phyloP scores from a whole-genome alignment of 2,329 filamentous ascomycete genomes.

The Venturia carpophila region DNA sequence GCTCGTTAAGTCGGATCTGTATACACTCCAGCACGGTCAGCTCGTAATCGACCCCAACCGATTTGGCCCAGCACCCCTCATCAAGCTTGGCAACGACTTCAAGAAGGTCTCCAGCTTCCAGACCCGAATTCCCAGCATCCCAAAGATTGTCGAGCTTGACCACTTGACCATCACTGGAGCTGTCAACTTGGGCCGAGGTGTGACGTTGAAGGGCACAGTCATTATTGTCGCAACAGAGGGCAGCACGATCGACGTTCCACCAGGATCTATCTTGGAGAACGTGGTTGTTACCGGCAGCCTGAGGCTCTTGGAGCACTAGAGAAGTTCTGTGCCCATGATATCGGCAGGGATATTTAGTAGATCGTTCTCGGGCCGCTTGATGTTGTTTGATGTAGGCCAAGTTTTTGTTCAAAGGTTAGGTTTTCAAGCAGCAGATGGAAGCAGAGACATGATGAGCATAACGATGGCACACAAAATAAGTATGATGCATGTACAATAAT shows the following conservation, averaged over 20 bases:
- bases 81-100: slow-evolving; percentile 98
- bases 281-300: slow-evolving; percentile 97
- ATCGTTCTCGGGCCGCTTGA: slow-evolving; percentile 1
- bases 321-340: neutral
- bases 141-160: slow-evolving; percentile 84
- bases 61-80: slow-evolving; percentile 92
- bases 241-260: slow-evolving; percentile 94
- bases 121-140: slow-evolving; percentile 77
- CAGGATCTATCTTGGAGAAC: slow-evolving; percentile 95
- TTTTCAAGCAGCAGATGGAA: slow-evolving; percentile 5
- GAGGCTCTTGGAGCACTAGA: slow-evolving; percentile 60
- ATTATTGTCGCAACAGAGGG: slow-evolving; percentile 98
- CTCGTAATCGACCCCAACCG: slow-evolving; percentile 93
- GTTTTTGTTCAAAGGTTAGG: neutral
- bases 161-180: slow-evolving; percentile 96
- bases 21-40: slow-evolving; percentile 97
- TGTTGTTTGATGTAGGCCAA: neutral
- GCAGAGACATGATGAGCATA: neutral
- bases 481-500: slow-evolving; percentile 8
- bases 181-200: slow-evolving; percentile 91
- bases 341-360: neutral
- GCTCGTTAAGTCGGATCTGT: slow-evolving; percentile 99
- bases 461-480: neutral
- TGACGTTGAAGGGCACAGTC: slow-evolving; percentile 95
- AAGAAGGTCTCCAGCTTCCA: slow-evolving; percentile 99